Conservation (phyloP, 495 filamentous ascomycete genomes). For the Chaetomium tenue region DNA sequence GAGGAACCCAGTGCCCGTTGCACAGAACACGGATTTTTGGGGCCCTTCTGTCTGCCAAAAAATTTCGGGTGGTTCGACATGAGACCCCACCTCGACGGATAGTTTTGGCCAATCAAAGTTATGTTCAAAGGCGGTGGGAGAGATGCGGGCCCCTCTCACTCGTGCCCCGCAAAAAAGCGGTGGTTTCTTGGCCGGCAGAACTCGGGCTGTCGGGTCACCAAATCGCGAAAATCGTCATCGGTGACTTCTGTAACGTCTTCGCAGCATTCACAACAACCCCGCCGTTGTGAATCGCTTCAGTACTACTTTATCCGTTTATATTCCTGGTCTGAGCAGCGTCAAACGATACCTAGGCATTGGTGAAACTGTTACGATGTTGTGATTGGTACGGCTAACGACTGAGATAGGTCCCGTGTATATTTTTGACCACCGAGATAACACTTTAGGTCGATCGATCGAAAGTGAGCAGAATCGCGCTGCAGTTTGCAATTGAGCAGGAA, state of each 20-base stretch:
- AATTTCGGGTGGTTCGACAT: constrained; percentile 16
- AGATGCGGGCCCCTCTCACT: not conserved
- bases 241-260: not conserved
- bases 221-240: not conserved
- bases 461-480: too few species aligned
- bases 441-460: too few species aligned
- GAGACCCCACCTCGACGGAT: not conserved
- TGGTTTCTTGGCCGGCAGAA: not conserved
- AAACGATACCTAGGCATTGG: too few species aligned
- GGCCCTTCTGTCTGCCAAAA: constrained; percentile 10
- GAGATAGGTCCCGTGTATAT: too few species aligned
- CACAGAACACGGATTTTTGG: not conserved
- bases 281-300: too few species aligned
- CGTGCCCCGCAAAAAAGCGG: not conserved
- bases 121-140: not conserved
- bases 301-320: too few species aligned
- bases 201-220: not conserved
- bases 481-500: too few species aligned
- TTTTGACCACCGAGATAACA: too few species aligned
- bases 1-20: not conserved
- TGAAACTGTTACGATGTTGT: too few species aligned
- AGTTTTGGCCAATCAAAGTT: constrained; percentile 16
- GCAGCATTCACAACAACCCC: too few species aligned
- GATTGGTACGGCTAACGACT: too few species aligned
- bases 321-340: too few species aligned